A percentile compares a stretch with the other conserved stretches of the same genome.
phyloP scores from a whole-genome alignment of 192 early-diverging fungal genomes.

The Coemansia sp. region DNA sequence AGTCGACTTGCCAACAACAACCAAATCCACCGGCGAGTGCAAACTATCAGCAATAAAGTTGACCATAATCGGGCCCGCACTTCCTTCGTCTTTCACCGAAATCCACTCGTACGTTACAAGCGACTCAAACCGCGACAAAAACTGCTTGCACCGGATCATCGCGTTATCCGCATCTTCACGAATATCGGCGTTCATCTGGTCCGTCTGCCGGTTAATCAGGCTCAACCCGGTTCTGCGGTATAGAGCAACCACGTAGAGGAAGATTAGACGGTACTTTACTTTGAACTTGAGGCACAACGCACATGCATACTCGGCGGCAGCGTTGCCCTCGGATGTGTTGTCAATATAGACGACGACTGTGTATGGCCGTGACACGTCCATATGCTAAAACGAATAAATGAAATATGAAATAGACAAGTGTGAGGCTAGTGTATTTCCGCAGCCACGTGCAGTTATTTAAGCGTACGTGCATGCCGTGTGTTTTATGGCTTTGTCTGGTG shows the following conservation, averaged over 20 bases:
- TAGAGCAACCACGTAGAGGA: conserved; percentile 51
- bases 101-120: conserved; percentile 53
- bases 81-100: conserved; percentile 54
- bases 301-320: conserved; percentile 53
- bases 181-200: conserved; percentile 53
- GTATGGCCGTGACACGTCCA: conserved; percentile 37
- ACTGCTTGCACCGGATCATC: conserved; percentile 51
- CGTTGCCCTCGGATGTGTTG: conserved; percentile 40
- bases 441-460: background rate
- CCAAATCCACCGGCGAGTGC: conserved; percentile 39
- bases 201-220: conserved; percentile 51
- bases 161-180: conserved; percentile 48
- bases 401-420: background rate
- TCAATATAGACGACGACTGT: conserved; percentile 48
- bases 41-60: conserved; percentile 39
- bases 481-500: conserved; percentile 22
- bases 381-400: background rate
- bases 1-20: conserved; percentile 33
- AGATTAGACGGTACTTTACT: conserved; percentile 48
- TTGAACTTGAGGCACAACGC: conserved; percentile 50
- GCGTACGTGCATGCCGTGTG: background rate
- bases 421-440: background rate
- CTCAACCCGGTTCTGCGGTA: conserved; percentile 35
- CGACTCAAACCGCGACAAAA: conserved; percentile 52
- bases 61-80: conserved; percentile 37